A percentile compares a stretch with the other conserved stretches of the same genome.
Conservation (phyloP, 768 basidiomycete genomes). For the Leccinum imitatum region DNA sequence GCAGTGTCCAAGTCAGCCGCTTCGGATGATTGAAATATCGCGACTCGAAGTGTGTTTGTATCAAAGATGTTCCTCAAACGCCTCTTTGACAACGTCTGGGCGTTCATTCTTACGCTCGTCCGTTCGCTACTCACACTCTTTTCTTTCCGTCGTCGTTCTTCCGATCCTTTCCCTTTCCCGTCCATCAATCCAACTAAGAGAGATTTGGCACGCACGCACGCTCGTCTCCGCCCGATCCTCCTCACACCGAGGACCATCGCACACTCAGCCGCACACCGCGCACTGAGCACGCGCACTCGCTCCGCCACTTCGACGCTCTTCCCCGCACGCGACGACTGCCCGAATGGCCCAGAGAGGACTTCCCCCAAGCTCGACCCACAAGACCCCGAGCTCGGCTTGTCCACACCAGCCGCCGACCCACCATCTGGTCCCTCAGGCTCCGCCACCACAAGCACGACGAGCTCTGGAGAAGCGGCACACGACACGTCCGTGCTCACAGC, state of each 20-base stretch:
- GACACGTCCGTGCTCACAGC: constrained; percentile 14
- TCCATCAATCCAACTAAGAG: not conserved
- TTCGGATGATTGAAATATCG: constrained; percentile 6
- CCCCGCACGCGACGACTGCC: not conserved
- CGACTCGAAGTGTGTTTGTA: not conserved
- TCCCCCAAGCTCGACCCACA: constrained; percentile 18
- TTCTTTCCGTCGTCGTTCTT: constrained; percentile 10
- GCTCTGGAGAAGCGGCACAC: constrained; percentile 7
- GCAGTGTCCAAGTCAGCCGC: not conserved
- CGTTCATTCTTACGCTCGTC: constrained; percentile 28
- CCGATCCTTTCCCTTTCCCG: constrained; percentile 15
- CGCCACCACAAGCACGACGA: not conserved
- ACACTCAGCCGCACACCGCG: constrained; percentile 1
- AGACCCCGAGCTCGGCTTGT: constrained; percentile 20
- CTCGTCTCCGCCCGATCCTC: constrained; percentile 21
- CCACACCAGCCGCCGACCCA: not conserved
- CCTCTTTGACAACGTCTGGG: constrained; percentile 23
- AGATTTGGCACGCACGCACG: constrained; percentile 14
- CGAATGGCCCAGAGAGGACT: constrained; percentile 10
- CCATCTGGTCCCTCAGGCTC: not conserved
- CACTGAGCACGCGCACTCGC: constrained; percentile 4
- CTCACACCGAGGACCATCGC: constrained; percentile 18
- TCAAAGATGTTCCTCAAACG: constrained; percentile 14
- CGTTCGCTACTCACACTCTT: constrained; percentile 27
- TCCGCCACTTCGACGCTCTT: constrained; percentile 19